These are phyloP conservation scores for Ascomycota sp. DNA, from an alignment of 2,329 filamentous ascomycete species.

Conservation along the genomic window DNA sequence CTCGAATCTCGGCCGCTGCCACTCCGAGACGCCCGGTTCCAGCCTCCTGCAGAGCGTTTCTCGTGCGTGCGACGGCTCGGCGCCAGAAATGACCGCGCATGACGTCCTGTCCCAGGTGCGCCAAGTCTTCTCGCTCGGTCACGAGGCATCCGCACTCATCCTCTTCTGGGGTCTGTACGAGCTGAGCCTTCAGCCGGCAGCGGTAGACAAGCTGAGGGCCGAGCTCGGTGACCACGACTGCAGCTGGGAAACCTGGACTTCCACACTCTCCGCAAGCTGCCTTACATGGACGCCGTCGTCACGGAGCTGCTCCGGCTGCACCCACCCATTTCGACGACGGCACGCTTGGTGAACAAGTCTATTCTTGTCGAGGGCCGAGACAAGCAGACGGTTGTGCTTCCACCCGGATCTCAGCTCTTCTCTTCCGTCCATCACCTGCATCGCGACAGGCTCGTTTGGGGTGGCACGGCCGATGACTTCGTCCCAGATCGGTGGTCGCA, in stretches of 20 bases:
- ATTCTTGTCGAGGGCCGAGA: constrained; percentile 1
- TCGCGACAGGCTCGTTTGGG: constrained; percentile 1
- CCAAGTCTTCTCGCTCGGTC: constrained; percentile 2
- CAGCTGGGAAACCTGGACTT: background rate
- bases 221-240: background rate
- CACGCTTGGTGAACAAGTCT: background rate
- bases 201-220: background rate
- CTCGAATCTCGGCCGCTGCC: background rate
- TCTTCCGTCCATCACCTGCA: constrained; percentile 1
- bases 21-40: background rate
- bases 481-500: constrained; percentile 1
- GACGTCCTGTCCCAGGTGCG: constrained; percentile 1
- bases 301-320: too few species aligned
- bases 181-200: constrained; percentile 1
- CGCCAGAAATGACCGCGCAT: background rate
- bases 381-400: background rate
- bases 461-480: constrained; percentile 1
- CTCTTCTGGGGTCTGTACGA: constrained; percentile 1
- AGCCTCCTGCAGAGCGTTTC: background rate
- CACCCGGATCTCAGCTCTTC: background rate
- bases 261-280: too few species aligned
- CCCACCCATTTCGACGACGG: background rate
- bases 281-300: too few species aligned
- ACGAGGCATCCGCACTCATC: constrained; percentile 1
- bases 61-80: background rate